Conservation (phyloP, 2,329 filamentous ascomycete species). For the Alternaria gaisen region DNA sequence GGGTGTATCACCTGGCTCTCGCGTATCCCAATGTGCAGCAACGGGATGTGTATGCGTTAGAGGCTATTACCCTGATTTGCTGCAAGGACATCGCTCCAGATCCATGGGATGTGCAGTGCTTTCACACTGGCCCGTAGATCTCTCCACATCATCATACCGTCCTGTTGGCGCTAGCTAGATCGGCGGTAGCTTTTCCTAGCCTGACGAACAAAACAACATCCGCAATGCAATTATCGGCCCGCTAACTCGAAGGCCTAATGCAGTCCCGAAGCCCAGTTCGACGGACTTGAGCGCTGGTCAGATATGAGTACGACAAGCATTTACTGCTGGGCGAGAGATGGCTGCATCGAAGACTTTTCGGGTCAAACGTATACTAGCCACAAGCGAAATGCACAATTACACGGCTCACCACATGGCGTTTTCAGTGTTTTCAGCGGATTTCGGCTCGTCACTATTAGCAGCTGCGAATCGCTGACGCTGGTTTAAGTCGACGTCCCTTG, state of each 20-base stretch:
- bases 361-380: slow-evolving; percentile 4
- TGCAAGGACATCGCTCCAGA: slow-evolving; percentile 22
- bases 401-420: slow-evolving; percentile 13
- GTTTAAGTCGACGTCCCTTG: background rate
- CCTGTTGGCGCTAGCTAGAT: slow-evolving; percentile 18
- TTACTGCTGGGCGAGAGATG: slow-evolving; percentile 10
- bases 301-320: slow-evolving; percentile 7
- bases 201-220: slow-evolving; percentile 23
- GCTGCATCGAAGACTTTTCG: slow-evolving; percentile 11
- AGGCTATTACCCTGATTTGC: slow-evolving; percentile 34
- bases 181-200: slow-evolving; percentile 8
- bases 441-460: slow-evolving; percentile 17
- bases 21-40: slow-evolving; percentile 35
- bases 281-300: slow-evolving; percentile 37
- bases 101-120: slow-evolving; percentile 25
- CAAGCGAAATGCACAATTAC: slow-evolving; percentile 16
- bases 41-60: slow-evolving; percentile 25
- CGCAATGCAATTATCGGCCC: slow-evolving; percentile 16
- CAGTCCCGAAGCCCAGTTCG: slow-evolving; percentile 27
- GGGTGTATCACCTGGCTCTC: slow-evolving; percentile 38
- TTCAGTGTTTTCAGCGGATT: slow-evolving; percentile 10
- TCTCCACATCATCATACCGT: slow-evolving; percentile 13
- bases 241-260: slow-evolving; percentile 8
- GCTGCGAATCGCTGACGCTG: slow-evolving; percentile 11
- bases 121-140: slow-evolving; percentile 26